Percentiles rank a stretch among this genome's conserved stretches.
Evolutionary conservation across 345 rosid species (phyloP).

Genomic region (Sapria himalayana): DNA sequence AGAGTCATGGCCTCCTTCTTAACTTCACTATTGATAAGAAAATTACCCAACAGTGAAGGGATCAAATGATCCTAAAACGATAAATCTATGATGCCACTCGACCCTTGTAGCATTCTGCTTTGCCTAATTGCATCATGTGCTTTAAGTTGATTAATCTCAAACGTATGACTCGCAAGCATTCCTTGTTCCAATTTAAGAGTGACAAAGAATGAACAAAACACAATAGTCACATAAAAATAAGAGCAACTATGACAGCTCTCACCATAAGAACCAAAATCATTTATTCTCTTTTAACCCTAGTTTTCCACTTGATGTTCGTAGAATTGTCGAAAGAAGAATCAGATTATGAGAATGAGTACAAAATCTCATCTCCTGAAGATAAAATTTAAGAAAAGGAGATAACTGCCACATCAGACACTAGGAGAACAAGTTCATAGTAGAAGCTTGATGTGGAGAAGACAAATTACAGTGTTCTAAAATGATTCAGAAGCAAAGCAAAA

Average conservation of each 20-base stretch:
- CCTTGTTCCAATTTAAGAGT: conserved; percentile 16
- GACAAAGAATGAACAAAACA: conserved; percentile 14
- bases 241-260: conserved; percentile 6
- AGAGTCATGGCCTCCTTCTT: too few species aligned
- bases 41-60: conserved; percentile 74
- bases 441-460: conserved; percentile 13
- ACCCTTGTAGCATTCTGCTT: conserved; percentile 53
- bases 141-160: conserved; percentile 36
- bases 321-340: conserved; percentile 75
- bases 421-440: conserved; percentile 13
- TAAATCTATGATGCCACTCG: conserved; percentile 45
- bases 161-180: conserved; percentile 32
- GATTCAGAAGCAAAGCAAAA: too few species aligned
- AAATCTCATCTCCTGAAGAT: conserved; percentile 45
- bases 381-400: conserved; percentile 51
- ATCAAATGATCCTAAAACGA: conserved; percentile 61
- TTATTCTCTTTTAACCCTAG: too few species aligned
- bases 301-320: conserved; percentile 12
- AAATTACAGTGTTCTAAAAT: conserved; percentile 8
- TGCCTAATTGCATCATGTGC: conserved; percentile 54
- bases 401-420: conserved; percentile 11
- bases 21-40: too few species aligned
- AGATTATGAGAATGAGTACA: conserved; percentile 70
- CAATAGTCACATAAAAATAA: conserved; percentile 8
- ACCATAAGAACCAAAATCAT: conserved; percentile 8